Base-by-base conservation (phyloP, 768 basidiomycete genomes). In the Dioszegia aurantiaca region DNA sequence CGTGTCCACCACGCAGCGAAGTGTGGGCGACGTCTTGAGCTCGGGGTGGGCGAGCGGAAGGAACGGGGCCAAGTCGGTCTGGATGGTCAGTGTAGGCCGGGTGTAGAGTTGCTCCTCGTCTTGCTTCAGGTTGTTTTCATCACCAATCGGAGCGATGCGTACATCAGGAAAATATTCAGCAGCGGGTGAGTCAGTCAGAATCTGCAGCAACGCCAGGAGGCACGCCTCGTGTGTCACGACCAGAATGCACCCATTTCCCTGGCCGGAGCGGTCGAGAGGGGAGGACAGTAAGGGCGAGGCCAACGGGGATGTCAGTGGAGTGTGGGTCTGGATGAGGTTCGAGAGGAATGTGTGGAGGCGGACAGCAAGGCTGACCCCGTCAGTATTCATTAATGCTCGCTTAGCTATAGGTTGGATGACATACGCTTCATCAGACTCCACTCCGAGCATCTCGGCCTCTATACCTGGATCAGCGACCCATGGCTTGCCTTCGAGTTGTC, bases 171-270 rank as follows among this genome's bases (percentile, higher is more conserved):
- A 23, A 27, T 46, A 36, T 2, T 45, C 33, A n/a, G 4, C 36
- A 21, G 39, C 27, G 17, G 10, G 3, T n/a, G 36, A 21, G 1
- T 30, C 49, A 3, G 31, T 55, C 4, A 67, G 55, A 19, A 67
- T 39, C 5, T 54, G 53, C 17, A 67, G 54, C 28, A 67, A 40
- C 1, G 56, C 17, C 1, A 43, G 24, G 10, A 67, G 45, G 48
- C 65, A 67, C 55, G 55, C 59, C 48, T 67, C 55, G 33, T 67
- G 65, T 2, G 65, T 63, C 5, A 67, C 59, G 5, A 53, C 62
- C 19, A 67, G 45, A 14, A 63, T 52, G 9, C 58, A 51, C 12
- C 62, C 59, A 6, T 46, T 26, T 8, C 64, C 60, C 28, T 59
- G 55, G 8, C 56, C 45, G 17, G 36, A n/a, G 26, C 58, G 58